Evolutionary conservation across 2,329 filamentous ascomycete species (phyloP).

Genomic region (Fusarium drepaniforme): DNA sequence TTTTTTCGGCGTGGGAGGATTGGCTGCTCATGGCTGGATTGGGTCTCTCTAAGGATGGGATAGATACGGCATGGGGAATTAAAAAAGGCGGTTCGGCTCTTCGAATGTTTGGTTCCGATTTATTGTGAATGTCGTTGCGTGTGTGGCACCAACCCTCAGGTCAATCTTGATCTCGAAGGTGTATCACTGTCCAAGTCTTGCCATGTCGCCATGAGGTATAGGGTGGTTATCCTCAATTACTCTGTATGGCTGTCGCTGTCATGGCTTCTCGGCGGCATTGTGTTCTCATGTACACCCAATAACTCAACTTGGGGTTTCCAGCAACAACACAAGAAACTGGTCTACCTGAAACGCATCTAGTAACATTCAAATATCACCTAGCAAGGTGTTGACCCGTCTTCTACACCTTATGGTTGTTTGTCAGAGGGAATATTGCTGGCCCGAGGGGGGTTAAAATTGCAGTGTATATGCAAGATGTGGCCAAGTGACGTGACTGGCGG

Average conservation of each 20-base stretch:
- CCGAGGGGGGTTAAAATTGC: background rate
- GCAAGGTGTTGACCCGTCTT: background rate
- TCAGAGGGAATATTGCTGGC: background rate
- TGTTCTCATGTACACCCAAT: background rate
- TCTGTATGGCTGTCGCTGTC: background rate
- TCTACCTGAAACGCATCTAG: background rate
- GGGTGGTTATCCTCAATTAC: background rate
- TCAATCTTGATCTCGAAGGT: no score
- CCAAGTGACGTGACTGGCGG: no score
- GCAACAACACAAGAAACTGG: background rate
- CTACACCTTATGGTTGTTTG: background rate
- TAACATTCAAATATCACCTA: background rate
- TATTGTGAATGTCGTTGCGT: background rate
- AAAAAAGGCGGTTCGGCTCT: conserved; percentile 45
- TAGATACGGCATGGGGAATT: conserved; percentile 47
- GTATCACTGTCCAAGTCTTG: background rate
- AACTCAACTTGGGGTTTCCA: background rate
- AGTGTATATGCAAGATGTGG: no score
- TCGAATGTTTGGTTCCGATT: conserved; percentile 16
- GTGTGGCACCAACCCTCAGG: no score
- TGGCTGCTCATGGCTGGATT: conserved; percentile 48
- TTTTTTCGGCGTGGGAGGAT: conserved; percentile 46
- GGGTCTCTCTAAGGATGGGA: conserved; percentile 44
- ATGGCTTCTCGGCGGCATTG: background rate
- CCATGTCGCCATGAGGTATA: background rate